Conservation (phyloP, 306 rosid genomes). For the Mimosa bimucronata region DNA sequence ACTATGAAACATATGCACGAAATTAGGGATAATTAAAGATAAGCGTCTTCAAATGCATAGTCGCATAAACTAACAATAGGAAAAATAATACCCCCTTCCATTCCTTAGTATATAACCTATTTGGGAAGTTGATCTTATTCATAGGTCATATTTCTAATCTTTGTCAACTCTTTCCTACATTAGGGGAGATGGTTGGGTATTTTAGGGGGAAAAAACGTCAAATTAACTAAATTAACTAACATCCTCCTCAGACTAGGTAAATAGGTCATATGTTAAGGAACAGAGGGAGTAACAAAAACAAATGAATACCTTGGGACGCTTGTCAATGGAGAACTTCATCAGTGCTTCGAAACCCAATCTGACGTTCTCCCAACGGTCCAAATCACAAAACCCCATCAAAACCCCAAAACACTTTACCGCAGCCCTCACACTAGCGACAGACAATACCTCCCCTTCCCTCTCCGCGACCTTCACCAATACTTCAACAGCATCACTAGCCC, state of each 20-base stretch:
- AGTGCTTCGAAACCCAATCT: slow-evolving; percentile 71
- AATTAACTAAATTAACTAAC: too few relatives aligned
- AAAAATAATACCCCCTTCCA: neutral
- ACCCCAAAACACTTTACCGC: slow-evolving; percentile 76
- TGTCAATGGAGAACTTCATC: slow-evolving; percentile 70
- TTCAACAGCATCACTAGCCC: slow-evolving; percentile 58
- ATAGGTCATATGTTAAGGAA: too few relatives aligned
- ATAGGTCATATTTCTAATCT: too few relatives aligned
- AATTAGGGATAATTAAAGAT: neutral
- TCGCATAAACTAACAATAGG: neutral
- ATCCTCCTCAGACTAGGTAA: too few relatives aligned
- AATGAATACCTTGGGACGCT: slow-evolving; percentile 82
- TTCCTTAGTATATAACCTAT: too few relatives aligned
- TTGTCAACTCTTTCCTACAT: too few relatives aligned
- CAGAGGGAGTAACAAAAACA: neutral
- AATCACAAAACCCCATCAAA: slow-evolving; percentile 78
- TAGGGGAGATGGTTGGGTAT: too few relatives aligned
- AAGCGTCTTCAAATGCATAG: neutral
- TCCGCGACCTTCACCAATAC: slow-evolving; percentile 50
- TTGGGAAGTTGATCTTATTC: too few relatives aligned
- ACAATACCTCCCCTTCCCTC: slow-evolving; percentile 55
- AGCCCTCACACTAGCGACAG: slow-evolving; percentile 65
- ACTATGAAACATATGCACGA: slow-evolving; percentile 2
- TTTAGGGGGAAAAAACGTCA: too few relatives aligned
- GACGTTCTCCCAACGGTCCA: slow-evolving; percentile 75